Conservation (phyloP, 2,329 filamentous ascomycete genomes). For the Penicillium psychrosexuale region DNA sequence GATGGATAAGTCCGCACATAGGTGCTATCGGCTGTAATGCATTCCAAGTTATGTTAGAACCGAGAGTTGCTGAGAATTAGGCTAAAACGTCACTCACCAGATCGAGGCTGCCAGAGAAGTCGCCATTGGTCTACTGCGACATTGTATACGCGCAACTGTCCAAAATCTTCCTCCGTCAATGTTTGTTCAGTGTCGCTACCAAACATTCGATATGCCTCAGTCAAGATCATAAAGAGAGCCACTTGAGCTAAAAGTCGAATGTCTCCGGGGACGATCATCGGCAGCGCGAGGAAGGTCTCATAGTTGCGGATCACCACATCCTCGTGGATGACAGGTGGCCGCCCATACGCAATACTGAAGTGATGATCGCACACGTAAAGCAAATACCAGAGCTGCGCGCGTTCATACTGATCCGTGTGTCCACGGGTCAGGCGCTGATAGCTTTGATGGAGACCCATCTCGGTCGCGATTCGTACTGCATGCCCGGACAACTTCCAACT, state of each 20-base stretch:
- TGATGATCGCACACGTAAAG: constrained; percentile 66
- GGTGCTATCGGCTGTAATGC: constrained; percentile 40
- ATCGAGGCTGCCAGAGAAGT: constrained; percentile 48
- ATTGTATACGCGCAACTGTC: constrained; percentile 48
- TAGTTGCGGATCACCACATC: constrained; percentile 57
- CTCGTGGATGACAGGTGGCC: constrained; percentile 58
- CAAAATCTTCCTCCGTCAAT: constrained; percentile 51
- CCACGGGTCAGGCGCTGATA: constrained; percentile 51
- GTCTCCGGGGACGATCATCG: constrained; percentile 54
- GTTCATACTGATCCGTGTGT: constrained; percentile 51
- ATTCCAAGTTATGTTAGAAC: constrained; percentile 6
- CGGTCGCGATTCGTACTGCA: constrained; percentile 57
- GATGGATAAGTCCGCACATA: constrained; percentile 50
- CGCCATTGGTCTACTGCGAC: constrained; percentile 54
- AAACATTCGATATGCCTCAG: constrained; percentile 56
- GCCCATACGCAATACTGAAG: constrained; percentile 60
- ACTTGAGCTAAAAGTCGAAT: constrained; percentile 58
- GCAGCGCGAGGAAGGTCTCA: constrained; percentile 54
- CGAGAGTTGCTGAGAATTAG: not conserved
- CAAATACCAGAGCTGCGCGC: constrained; percentile 60
- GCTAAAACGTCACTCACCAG: constrained; percentile 31
- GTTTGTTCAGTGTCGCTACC: constrained; percentile 55
- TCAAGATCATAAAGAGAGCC: constrained; percentile 56
- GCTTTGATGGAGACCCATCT: constrained; percentile 55
- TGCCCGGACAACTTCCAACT: constrained; percentile 62